Base-by-base conservation (phyloP, 371 early-diverging fungal genomes). In the Sporodiniella umbellata region DNA sequence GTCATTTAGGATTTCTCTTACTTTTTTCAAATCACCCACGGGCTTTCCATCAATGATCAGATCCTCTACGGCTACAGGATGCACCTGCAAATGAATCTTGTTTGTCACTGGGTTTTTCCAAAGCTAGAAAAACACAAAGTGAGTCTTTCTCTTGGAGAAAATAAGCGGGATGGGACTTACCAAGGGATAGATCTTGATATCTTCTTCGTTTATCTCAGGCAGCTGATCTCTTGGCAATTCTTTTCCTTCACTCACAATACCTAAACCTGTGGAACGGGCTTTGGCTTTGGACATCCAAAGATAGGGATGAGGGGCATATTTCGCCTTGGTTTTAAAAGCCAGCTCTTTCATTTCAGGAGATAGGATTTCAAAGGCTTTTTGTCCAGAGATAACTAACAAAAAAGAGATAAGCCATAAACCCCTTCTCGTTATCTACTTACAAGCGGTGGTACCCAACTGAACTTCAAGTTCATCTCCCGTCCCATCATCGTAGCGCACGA, bases 51-150 rank as follows among this genome's bases (percentile, higher is more conserved):
- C 76, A 50, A 71, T 75, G 43, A 75, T 75, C 15, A 75, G 53
- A 38, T 75, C 76, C 43, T 75, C 53, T 1, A 70, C 70, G 4
- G 72, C 76, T 8, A 68, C 56, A 4, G 76, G 76, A 35, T 75
- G 76, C 0, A 75, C 72, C 56, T 75, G 76, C 6, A 75, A 42
- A 42, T 75, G 76, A 53, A 75, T 72, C 42, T 75, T 75, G 42
- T 57, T 51, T 0, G 76, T 75, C 8, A 75, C 72, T 33, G 76
- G 76, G 14, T 75, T 75, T 38, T 72, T 75, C 76, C 76, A 75
- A 21, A 75, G 50, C 73, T 72, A 55, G 7, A 28, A 28, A 10
- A 38, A 8, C 15, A 23, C 5, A 37, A 6, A 23, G n/a, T 37
- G 8, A 37, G 38, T 0, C 17, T 37, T 37, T 3, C 21, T 5